phyloP scores from a whole-genome alignment of 257 asterid genomes.

The Solanum peruvianum region DNA sequence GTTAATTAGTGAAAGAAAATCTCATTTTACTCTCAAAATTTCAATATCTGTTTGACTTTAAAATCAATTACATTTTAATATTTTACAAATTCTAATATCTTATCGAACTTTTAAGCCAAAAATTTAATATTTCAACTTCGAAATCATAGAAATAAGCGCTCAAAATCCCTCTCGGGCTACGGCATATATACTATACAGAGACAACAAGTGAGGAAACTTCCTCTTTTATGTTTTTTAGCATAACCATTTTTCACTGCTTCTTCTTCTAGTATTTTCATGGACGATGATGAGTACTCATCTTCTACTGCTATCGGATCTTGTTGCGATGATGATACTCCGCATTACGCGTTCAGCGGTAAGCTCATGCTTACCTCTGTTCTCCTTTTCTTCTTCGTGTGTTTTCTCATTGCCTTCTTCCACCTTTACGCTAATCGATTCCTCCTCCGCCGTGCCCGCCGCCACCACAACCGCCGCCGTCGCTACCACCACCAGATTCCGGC shows the following conservation, averaged over 20 bases:
- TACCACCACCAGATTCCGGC: background rate
- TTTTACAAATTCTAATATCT: no score
- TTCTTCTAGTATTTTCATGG: background rate
- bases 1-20: no score
- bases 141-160: accelerated
- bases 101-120: accelerated
- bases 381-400: background rate
- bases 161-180: background rate
- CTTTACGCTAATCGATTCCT: background rate
- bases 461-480: background rate
- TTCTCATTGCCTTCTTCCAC: background rate
- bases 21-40: background rate
- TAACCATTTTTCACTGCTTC: background rate
- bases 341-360: background rate
- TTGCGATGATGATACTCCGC: background rate
- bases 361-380: background rate
- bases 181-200: background rate
- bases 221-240: background rate
- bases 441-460: background rate
- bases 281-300: background rate
- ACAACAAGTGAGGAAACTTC: background rate
- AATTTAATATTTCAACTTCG: no score
- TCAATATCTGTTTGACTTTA: no score
- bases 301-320: background rate
- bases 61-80: no score